Conservation (phyloP, 2,329 filamentous ascomycete species). For the Cryphonectria parasitica region DNA sequence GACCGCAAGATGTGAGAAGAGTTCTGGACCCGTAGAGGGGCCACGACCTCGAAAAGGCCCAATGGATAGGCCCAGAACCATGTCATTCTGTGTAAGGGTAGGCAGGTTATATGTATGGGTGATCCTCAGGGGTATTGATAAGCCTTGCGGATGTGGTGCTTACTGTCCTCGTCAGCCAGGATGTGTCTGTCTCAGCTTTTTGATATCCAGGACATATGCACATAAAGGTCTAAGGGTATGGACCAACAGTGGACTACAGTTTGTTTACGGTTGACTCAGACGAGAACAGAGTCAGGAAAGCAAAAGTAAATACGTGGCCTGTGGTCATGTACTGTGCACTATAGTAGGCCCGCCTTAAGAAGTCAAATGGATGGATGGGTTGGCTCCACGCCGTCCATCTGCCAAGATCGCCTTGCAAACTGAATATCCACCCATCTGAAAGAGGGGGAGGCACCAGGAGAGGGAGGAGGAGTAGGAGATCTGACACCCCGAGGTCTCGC, state of each 20-base stretch:
- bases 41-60: constrained; percentile 16
- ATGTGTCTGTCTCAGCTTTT: background rate
- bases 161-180: constrained; percentile 4
- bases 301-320: background rate
- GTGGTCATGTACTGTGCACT: background rate
- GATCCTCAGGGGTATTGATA: background rate
- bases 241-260: background rate
- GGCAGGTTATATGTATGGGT: background rate
- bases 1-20: background rate
- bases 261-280: background rate
- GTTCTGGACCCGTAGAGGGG: constrained; percentile 16
- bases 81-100: constrained; percentile 1
- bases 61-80: constrained; percentile 15
- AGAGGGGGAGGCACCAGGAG: background rate
- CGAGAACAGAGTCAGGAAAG: background rate
- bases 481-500: background rate
- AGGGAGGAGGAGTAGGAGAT: background rate
- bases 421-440: background rate
- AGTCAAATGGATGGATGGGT: background rate
- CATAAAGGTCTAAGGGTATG: background rate
- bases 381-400: background rate
- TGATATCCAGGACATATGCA: background rate
- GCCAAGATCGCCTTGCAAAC: background rate
- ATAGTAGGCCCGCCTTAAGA: background rate
- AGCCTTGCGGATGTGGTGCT: constrained; percentile 4